Percentiles rank a stretch among this genome's conserved stretches.
Evolutionary conservation across 2,329 filamentous ascomycete genomes (phyloP).

Genomic region (Helicocarpus griseus): DNA sequence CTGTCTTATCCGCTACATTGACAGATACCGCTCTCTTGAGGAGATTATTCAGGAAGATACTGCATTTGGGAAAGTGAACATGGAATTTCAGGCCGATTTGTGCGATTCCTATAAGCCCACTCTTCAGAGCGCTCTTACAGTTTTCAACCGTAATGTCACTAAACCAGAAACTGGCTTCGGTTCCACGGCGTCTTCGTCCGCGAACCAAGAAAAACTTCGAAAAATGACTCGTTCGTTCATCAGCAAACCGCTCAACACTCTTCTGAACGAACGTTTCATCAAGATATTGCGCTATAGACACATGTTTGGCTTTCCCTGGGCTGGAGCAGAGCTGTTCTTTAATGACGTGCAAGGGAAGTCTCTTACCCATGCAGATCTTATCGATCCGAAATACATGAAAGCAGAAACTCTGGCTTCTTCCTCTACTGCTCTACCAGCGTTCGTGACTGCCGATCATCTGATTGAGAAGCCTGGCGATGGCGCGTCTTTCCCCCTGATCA

Average conservation of each 20-base stretch:
- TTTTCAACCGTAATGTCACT: slow-evolving; percentile 32
- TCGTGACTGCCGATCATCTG: slow-evolving; percentile 46
- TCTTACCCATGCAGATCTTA: slow-evolving; percentile 7
- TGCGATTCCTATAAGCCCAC: slow-evolving; percentile 65
- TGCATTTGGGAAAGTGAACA: slow-evolving; percentile 22
- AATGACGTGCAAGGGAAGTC: slow-evolving; percentile 36
- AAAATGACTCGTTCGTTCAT: slow-evolving; percentile 55
- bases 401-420: slow-evolving; percentile 18
- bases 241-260: slow-evolving; percentile 58
- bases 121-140: slow-evolving; percentile 41
- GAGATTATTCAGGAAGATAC: slow-evolving; percentile 38
- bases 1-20: slow-evolving; percentile 56
- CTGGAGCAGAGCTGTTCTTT: slow-evolving; percentile 53
- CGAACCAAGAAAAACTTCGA: not conserved
- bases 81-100: slow-evolving; percentile 60
- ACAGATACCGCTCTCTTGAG: slow-evolving; percentile 53
- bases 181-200: not conserved
- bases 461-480: slow-evolving; percentile 17
- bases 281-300: slow-evolving; percentile 52
- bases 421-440: slow-evolving; percentile 26
- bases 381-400: slow-evolving; percentile 12
- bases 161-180: not conserved
- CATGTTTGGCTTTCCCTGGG: slow-evolving; percentile 51
- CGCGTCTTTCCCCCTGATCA: slow-evolving; percentile 47
- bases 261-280: slow-evolving; percentile 58